Percentiles rank a stretch among this genome's conserved stretches.
phyloP scores from a whole-genome alignment of 257 asterid genomes.

The Phtheirospermum japonicum region DNA sequence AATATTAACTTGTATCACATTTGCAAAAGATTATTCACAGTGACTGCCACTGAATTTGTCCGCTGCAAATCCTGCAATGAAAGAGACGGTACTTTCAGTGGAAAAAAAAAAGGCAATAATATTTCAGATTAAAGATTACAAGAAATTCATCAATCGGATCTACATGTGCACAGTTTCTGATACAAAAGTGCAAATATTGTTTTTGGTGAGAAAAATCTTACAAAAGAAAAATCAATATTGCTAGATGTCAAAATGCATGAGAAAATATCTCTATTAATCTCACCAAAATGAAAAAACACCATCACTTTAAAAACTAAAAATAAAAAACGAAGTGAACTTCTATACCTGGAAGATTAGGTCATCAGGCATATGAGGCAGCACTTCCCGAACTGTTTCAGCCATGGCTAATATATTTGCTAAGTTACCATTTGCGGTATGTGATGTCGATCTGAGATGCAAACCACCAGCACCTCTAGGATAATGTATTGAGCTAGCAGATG shows the following conservation, averaged over 20 bases:
- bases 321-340: neutral
- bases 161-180: conserved; percentile 2
- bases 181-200: neutral
- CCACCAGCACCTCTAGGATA: conserved; percentile 45
- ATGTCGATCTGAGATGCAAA: conserved; percentile 45
- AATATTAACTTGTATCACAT: conserved; percentile 37
- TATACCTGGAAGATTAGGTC: conserved; percentile 71
- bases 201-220: neutral
- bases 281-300: neutral
- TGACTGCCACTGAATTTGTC: conserved; percentile 59
- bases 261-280: neutral
- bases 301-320: neutral
- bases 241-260: neutral
- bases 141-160: neutral
- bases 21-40: conserved; percentile 42
- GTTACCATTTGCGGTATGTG: conserved; percentile 41
- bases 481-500: conserved; percentile 42
- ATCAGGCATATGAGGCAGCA: conserved; percentile 77
- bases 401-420: conserved; percentile 56
- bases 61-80: conserved; percentile 66
- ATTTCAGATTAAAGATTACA: neutral
- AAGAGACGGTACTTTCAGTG: neutral
- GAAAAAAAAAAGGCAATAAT: neutral
- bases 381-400: conserved; percentile 82
- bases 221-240: neutral